Base-by-base conservation (phyloP, 169 alveolate genomes). In the Plasmodium relictum region DNA sequence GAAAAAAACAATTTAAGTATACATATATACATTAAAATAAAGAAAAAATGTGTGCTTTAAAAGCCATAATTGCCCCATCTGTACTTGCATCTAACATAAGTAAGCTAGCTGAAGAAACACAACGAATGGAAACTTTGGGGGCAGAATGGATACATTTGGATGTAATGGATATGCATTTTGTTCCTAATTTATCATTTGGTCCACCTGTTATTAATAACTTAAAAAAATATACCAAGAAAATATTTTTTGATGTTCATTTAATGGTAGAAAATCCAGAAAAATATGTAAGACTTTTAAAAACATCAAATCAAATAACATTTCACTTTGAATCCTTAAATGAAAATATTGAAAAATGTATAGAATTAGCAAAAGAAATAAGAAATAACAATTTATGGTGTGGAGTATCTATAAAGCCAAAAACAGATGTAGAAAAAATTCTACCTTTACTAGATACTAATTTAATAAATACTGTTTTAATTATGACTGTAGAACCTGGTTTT, bases 401-500 rank as follows among this genome's bases (percentile, higher is more conserved):
- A 37, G 52, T 66, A 31, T 65, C 86, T 56, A 24, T 74, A 39
- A 80, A 63, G 31, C 88, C 88, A 10, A 74, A 73, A 63, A 72
- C 91, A 45, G 45, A 72, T 65, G 69, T 89, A 44, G 88, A 73
- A 56, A 68, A 69, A 70, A 42, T 68, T 42, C 85, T 74, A 3
- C 89, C 88, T 9, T 26, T 93, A 59, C 70, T 80, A 42, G 94
- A 85, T 48, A 61, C 88, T 61, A 88, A 87, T 20, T 59, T 92
- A 50, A 70, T 96, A 44, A 95, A 95, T 85, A 74, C 95, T 92
- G 88, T 95, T 18, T 92, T 96, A 86, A 92, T 96, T 76, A 97
- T 97, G 98, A 95, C 98, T 18, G 98, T 97, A 12, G 98, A 97
- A 88, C 98, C 98, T 6, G 98, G 98, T 50, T 97, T 97, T 87